A percentile compares a stretch with the other conserved stretches of the same genome.
phyloP scores from a whole-genome alignment of 306 rosid genomes.

The Coriaria nepalensis region DNA sequence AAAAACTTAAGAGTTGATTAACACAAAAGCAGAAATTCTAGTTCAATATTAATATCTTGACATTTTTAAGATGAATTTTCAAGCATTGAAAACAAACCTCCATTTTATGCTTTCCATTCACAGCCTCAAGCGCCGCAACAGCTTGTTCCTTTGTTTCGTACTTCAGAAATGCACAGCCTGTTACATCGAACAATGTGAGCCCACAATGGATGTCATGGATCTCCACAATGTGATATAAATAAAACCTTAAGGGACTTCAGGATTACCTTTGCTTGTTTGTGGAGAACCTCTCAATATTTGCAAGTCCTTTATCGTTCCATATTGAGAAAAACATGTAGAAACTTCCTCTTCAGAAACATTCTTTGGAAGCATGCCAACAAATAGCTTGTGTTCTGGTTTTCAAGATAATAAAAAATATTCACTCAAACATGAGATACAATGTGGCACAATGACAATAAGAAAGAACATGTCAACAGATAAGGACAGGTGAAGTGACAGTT shows the following conservation, averaged over 20 bases:
- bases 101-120: conserved; percentile 88
- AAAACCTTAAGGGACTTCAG: neutral
- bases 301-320: conserved; percentile 75
- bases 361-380: conserved; percentile 97
- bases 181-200: conserved; percentile 11
- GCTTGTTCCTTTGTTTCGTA: conserved; percentile 95
- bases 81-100: conserved; percentile 45
- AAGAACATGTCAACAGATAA: neutral
- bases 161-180: conserved; percentile 96
- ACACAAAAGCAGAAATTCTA: too few species aligned
- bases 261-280: conserved; percentile 84
- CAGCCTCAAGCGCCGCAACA: conserved; percentile 66
- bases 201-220: neutral
- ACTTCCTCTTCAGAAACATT: conserved; percentile 79
- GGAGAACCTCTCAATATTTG: conserved; percentile 91
- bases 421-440: conserved; percentile 4
- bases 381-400: conserved; percentile 84
- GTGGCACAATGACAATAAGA: conserved; percentile 4
- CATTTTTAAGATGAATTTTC: conserved; percentile 10
- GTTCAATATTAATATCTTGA: neutral
- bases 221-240: too few species aligned
- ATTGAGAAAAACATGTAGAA: conserved; percentile 53
- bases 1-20: too few species aligned
- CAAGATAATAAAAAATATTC: conserved; percentile 14
- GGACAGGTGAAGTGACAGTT: too few species aligned